Evolutionary conservation across 257 asterid genomes (phyloP).

Genomic region (Phtheirospermum japonicum): DNA sequence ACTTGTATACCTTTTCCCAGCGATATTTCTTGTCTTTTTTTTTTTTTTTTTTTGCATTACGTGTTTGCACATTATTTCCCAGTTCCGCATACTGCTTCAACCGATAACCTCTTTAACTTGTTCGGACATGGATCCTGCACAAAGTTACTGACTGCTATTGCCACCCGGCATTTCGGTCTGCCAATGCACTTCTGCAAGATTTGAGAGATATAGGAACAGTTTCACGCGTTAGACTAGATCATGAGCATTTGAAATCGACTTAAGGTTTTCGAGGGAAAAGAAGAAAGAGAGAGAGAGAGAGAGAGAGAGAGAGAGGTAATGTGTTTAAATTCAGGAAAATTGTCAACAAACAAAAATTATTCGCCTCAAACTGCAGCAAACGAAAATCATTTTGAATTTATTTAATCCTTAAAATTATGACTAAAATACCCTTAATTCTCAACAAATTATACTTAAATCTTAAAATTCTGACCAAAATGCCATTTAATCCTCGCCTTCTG

Average conservation of each 20-base stretch:
- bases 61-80: background rate
- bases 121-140: constrained; percentile 87
- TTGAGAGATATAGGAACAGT: background rate
- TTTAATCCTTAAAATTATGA: too few relatives aligned
- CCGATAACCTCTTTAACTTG: constrained; percentile 69
- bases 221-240: background rate
- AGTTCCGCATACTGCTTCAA: constrained; percentile 79
- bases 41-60: constrained; percentile 18
- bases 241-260: background rate
- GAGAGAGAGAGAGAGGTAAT: too few relatives aligned
- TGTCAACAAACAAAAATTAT: too few relatives aligned
- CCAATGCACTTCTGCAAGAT: constrained; percentile 77
- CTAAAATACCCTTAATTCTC: too few relatives aligned
- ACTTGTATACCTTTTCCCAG: constrained; percentile 19
- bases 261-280: too few relatives aligned
- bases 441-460: too few relatives aligned
- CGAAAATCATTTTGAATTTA: too few relatives aligned
- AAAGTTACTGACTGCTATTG: constrained; percentile 69
- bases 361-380: too few relatives aligned
- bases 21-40: constrained; percentile 20
- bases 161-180: constrained; percentile 57
- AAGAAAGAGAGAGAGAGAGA: too few relatives aligned
- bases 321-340: too few relatives aligned
- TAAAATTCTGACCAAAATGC: too few relatives aligned
- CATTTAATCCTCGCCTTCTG: too few relatives aligned